A percentile compares a stretch with the other conserved stretches of the same genome.
Evolutionary conservation across 495 filamentous ascomycete genomes (phyloP).

Genomic region (Parathielavia hyrcaniae): DNA sequence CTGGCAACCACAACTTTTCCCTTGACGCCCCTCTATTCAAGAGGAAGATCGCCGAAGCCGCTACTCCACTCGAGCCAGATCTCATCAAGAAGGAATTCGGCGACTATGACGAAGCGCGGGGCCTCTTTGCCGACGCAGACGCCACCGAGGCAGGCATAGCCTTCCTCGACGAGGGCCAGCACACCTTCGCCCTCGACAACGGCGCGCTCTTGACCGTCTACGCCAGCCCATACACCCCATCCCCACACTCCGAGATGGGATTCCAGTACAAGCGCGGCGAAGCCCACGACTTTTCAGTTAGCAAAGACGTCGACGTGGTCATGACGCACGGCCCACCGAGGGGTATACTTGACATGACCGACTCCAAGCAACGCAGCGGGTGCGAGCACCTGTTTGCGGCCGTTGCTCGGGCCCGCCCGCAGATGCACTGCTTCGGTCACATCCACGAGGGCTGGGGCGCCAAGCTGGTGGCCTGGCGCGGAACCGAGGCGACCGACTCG

Average conservation of each 20-base stretch:
- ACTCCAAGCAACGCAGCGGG: slow-evolving; percentile 40
- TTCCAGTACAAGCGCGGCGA: slow-evolving; percentile 54
- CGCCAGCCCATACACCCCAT: slow-evolving; percentile 62
- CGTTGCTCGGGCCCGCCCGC: slow-evolving; percentile 47
- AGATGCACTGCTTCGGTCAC: slow-evolving; percentile 66
- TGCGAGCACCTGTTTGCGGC: slow-evolving; percentile 54
- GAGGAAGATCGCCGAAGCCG: not conserved
- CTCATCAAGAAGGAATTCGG: not conserved
- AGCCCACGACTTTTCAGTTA: slow-evolving; percentile 47
- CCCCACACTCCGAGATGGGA: slow-evolving; percentile 49
- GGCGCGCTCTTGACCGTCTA: slow-evolving; percentile 60
- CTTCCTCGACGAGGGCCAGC: slow-evolving; percentile 62
- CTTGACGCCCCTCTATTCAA: slow-evolving; percentile 47
- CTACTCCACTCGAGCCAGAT: not conserved
- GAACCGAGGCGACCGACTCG: slow-evolving; percentile 8
- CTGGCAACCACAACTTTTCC: slow-evolving; percentile 74
- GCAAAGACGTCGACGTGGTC: slow-evolving; percentile 53
- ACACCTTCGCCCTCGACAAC: slow-evolving; percentile 50
- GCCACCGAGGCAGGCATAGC: slow-evolving; percentile 33
- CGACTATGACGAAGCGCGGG: not conserved
- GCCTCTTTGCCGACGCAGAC: not conserved
- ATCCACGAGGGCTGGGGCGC: slow-evolving; percentile 74
- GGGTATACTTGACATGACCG: slow-evolving; percentile 49
- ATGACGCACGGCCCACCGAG: slow-evolving; percentile 71
- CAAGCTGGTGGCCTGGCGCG: slow-evolving; percentile 51